A percentile compares a stretch with the other conserved stretches of the same genome.
Conservation (phyloP, 2,329 filamentous ascomycete species). For the Curvularia sp. region DNA sequence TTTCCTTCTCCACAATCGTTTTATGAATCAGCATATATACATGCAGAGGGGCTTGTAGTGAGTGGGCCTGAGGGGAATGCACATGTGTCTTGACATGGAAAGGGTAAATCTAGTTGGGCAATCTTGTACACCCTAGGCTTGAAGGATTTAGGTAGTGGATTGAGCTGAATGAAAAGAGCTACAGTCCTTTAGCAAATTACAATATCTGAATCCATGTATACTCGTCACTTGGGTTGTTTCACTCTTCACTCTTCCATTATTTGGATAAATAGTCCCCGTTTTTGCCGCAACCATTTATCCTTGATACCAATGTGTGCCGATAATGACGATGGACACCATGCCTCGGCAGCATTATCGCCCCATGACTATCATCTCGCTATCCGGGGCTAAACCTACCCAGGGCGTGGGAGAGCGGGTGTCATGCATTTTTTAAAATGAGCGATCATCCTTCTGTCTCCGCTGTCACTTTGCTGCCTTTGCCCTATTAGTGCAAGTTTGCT, state of each 20-base stretch:
- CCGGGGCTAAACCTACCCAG: background rate
- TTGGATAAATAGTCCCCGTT: background rate
- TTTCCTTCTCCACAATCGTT: slow-evolving; percentile 25
- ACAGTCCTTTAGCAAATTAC: slow-evolving; percentile 23
- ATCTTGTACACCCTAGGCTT: slow-evolving; percentile 17
- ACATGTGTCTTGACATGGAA: slow-evolving; percentile 16
- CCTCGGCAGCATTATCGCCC: background rate
- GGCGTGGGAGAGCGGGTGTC: background rate
- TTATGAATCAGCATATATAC: slow-evolving; percentile 16
- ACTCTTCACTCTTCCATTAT: background rate
- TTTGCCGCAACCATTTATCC: background rate
- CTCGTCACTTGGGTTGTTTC: background rate
- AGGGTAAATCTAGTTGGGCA: slow-evolving; percentile 18
- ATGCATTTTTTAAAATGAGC: slow-evolving; percentile 4
- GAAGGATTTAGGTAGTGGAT: slow-evolving; percentile 22
- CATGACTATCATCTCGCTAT: background rate
- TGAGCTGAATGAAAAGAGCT: slow-evolving; percentile 20
- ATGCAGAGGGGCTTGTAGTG: background rate
- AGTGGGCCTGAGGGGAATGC: slow-evolving; percentile 1
- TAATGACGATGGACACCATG: background rate
- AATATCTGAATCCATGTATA: slow-evolving; percentile 8
- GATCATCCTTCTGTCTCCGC: slow-evolving; percentile 4
- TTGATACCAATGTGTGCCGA: background rate
- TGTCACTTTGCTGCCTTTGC: slow-evolving; percentile 1
- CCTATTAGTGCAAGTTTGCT: background rate